These are phyloP conservation scores for Fremontodendron californicum DNA, from an alignment of 345 rosid genomes.

Conservation along the genomic window DNA sequence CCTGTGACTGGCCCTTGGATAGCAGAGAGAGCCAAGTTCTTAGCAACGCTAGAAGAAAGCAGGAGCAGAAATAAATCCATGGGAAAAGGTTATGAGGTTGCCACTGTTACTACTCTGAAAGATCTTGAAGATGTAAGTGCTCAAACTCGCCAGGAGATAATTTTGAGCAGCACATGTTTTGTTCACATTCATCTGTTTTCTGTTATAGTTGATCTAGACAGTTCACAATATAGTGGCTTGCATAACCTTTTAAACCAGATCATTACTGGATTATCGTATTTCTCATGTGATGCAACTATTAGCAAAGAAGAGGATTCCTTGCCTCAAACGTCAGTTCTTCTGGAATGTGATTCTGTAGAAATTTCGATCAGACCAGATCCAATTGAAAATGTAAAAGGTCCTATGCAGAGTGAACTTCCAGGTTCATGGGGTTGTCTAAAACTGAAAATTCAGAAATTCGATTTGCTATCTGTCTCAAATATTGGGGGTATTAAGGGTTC, in stretches of 20 bases:
- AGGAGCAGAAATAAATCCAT: slow-evolving; percentile 38
- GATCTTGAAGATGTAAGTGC: slow-evolving; percentile 51
- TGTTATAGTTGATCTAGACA: slow-evolving; percentile 38
- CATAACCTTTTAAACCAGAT: slow-evolving; percentile 48
- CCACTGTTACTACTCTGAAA: slow-evolving; percentile 50
- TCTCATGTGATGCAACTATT: slow-evolving; percentile 27
- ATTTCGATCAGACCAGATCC: slow-evolving; percentile 58
- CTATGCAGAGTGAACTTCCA: slow-evolving; percentile 79
- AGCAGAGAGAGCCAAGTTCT: slow-evolving; percentile 65
- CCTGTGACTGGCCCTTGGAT: slow-evolving; percentile 58
- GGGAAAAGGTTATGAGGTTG: slow-evolving; percentile 66
- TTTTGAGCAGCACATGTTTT: slow-evolving; percentile 57
- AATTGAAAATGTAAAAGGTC: slow-evolving; percentile 39
- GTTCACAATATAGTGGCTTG: slow-evolving; percentile 45
- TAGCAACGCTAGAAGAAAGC: slow-evolving; percentile 59
- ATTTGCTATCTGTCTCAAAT: slow-evolving; percentile 60
- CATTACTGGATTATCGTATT: slow-evolving; percentile 36
- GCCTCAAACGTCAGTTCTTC: slow-evolving; percentile 55
- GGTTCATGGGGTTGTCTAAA: slow-evolving; percentile 77
- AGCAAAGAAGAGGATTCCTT: slow-evolving; percentile 26
- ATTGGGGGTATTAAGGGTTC: slow-evolving; percentile 66
- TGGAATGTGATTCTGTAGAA: slow-evolving; percentile 77
- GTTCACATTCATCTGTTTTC: slow-evolving; percentile 55
- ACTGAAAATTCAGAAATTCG: slow-evolving; percentile 55
- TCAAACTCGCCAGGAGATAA: slow-evolving; percentile 53